phyloP scores from a whole-genome alignment of 1,139 yeast species.

The Wickerhamomyces sp. region DNA sequence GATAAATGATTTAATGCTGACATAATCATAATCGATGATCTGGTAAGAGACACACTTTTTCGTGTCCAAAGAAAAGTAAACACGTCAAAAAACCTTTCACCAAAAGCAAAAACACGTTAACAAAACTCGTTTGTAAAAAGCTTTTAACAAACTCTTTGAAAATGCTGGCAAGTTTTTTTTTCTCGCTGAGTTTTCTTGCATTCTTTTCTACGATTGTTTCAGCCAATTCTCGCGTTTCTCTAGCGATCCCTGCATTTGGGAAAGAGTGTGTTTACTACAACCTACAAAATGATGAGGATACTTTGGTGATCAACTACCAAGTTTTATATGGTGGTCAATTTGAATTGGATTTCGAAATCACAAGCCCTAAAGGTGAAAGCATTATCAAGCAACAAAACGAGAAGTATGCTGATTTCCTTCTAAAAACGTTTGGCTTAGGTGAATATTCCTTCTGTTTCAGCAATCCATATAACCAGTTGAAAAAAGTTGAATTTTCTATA shows the following conservation, averaged over 20 bases:
- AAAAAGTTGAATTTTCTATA: constrained; percentile 62
- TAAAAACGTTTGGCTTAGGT: constrained; percentile 50
- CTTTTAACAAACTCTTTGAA: not conserved
- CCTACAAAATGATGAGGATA: constrained; percentile 29
- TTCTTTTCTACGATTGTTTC: not conserved
- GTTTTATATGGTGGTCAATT: constrained; percentile 65
- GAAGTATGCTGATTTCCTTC: constrained; percentile 57
- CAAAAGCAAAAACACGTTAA: not conserved
- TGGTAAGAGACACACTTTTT: no score
- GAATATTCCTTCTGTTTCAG: constrained; percentile 66
- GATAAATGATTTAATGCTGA: no score
- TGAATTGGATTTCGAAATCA: constrained; percentile 60
- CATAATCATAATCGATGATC: no score
- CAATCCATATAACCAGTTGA: constrained; percentile 61
- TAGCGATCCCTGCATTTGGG: constrained; percentile 29
- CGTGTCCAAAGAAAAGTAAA: not conserved
- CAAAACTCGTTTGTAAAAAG: no score
- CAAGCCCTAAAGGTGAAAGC: constrained; percentile 54
- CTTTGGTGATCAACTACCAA: constrained; percentile 38
- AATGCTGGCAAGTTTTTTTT: not conserved
- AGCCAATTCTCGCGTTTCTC: constrained; percentile 19
- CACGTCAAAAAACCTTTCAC: not conserved
- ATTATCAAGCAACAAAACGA: constrained; percentile 47
- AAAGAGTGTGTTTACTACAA: constrained; percentile 37
- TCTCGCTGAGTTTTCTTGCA: not conserved